Base-by-base conservation (phyloP, 768 basidiomycete species). In the Leccinum imitatum region DNA sequence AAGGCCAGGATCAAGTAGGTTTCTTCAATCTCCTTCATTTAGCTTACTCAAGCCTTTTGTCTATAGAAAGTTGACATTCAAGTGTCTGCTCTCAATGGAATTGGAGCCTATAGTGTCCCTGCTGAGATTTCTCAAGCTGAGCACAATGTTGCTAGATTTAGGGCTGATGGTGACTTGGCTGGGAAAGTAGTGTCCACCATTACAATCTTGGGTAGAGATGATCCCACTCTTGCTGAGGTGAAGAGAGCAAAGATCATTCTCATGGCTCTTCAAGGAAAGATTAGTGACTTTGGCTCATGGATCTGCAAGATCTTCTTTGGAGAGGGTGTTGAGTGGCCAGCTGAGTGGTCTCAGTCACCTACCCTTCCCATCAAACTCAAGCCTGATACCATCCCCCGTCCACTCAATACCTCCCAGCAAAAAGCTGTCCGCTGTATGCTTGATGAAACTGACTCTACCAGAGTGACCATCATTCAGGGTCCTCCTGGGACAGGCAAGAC, bases 401-500 rank as follows among this genome's bases (percentile, higher is more conserved):
- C 73, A 17, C 68, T 81, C 2, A 81, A 82, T 35, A 2, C 39
- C 10, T 81, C 80, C 23, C 80, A 81, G 63, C 63, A 41, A 11
- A 60, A 60, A 6, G 79, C 80, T 21, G 63, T 80, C 14, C 61
- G 54, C 3, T 63, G 63, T 23, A 80, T 81, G 78, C 75, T 81
- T 21, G 64, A 71, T n/a, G 59, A 68, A 17, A 67, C 70, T 70
- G 64, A 76, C 67, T 39, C 65, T 30, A 50, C 63, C 62, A 66
- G 80, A 65, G 35, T 83, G 69, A 71, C 74, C 76, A 59, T 59
- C 37, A 73, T 58, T 39, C 76, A 76, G 39, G 85, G 84, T 1
- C 87, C 86, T 35, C 86, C 87, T 61, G 87, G 87, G 1, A 87
- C 86, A 57, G 88, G 88, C 19, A 90, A 90, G 68, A 90, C 88